Conservation (phyloP, 2,329 filamentous ascomycete genomes). For the Trichoderma sp. region DNA sequence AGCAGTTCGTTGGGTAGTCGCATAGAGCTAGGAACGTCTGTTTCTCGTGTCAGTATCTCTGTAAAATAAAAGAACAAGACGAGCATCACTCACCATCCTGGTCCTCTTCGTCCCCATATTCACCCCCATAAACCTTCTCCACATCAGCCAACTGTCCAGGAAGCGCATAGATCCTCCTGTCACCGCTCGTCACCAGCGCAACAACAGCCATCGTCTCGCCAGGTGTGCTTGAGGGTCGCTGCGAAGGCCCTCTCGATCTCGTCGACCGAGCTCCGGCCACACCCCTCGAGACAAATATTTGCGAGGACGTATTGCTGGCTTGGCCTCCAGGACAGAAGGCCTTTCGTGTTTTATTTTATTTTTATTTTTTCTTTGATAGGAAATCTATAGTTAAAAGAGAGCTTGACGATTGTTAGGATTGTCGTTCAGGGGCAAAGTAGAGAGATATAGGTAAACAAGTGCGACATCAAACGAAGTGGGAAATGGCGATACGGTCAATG, state of each 20-base stretch:
- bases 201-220: conserved; percentile 24
- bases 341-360: background rate
- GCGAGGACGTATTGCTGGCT: conserved; percentile 30
- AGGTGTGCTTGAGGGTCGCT: conserved; percentile 2
- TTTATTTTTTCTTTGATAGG: background rate
- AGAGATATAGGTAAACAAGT: background rate
- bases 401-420: background rate
- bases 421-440: background rate
- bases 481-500: conserved; percentile 1
- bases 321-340: conserved; percentile 21
- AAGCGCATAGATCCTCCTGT: conserved; percentile 22
- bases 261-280: conserved; percentile 27
- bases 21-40: conserved; percentile 29
- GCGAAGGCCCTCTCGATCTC: conserved; percentile 20
- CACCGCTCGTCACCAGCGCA: conserved; percentile 24
- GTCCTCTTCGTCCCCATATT: background rate
- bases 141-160: conserved; percentile 22
- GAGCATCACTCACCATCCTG: background rate
- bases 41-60: background rate
- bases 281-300: conserved; percentile 33
- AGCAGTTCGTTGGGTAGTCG: conserved; percentile 40
- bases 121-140: conserved; percentile 19
- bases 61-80: background rate
- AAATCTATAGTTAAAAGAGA: background rate
- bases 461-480: background rate